Conservation (phyloP, 495 filamentous ascomycete genomes). For the Hyaloscypha bicolor region DNA sequence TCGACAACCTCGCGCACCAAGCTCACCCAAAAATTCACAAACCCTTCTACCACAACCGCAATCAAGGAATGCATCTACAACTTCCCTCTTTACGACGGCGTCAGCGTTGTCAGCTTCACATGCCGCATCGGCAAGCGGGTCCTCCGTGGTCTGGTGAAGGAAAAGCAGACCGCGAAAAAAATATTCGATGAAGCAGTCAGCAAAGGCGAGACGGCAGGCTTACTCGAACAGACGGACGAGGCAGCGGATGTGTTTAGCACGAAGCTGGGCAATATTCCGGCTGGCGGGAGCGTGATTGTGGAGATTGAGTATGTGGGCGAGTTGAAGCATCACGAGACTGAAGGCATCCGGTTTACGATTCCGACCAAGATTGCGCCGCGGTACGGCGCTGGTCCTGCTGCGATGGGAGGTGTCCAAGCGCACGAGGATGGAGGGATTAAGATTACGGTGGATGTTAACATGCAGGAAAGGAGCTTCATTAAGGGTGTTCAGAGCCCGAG, state of each 20-base stretch:
- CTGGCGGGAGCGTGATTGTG: constrained; percentile 52
- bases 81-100: constrained; percentile 70
- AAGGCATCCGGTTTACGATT: constrained; percentile 66
- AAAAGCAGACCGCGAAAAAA: constrained; percentile 56
- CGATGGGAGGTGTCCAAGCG: constrained; percentile 15
- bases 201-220: constrained; percentile 59
- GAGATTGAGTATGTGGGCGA: constrained; percentile 67
- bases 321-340: constrained; percentile 65
- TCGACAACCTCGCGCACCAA: constrained; percentile 57
- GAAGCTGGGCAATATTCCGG: constrained; percentile 64
- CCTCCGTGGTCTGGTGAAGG: constrained; percentile 63
- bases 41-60: constrained; percentile 43
- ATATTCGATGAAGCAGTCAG: constrained; percentile 56
- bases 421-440: constrained; percentile 46
- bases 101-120: constrained; percentile 64
- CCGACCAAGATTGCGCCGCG: constrained; percentile 64
- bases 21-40: constrained; percentile 64
- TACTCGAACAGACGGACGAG: constrained; percentile 59
- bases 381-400: constrained; percentile 54
- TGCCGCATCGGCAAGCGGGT: constrained; percentile 52
- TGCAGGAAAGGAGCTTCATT: constrained; percentile 57
- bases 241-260: constrained; percentile 66
- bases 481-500: constrained; percentile 62
- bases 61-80: constrained; percentile 60
- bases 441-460: constrained; percentile 61